phyloP scores from a whole-genome alignment of 164 flowering plant species.

The Macadamia integrifolia region DNA sequence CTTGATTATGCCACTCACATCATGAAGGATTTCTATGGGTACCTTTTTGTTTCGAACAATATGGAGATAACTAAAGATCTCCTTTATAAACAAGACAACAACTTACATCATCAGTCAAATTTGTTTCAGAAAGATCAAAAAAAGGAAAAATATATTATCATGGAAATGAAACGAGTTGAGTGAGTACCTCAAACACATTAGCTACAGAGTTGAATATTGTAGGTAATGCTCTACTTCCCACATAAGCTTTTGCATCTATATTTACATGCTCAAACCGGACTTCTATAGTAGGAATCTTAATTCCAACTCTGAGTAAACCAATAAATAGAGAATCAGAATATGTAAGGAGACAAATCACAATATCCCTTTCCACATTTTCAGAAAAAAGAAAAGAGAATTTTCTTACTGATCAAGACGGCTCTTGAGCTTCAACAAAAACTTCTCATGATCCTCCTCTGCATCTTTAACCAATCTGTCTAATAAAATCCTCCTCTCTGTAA shows the following conservation, averaged over 20 bases:
- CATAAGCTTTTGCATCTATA: slow-evolving; percentile 39
- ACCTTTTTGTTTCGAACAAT: slow-evolving; percentile 42
- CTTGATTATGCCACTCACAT: slow-evolving; percentile 65
- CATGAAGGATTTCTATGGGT: slow-evolving; percentile 43
- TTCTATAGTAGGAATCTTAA: slow-evolving; percentile 25
- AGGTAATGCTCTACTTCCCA: no score
- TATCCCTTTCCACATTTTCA: no score
- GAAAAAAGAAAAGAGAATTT: no score
- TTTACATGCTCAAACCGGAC: slow-evolving; percentile 41
- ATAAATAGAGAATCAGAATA: neutral
- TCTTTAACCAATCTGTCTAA: slow-evolving; percentile 49
- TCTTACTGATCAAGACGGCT: slow-evolving; percentile 52
- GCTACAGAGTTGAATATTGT: slow-evolving; percentile 19
- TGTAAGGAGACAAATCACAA: neutral
- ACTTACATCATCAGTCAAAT: neutral
- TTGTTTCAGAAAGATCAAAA: neutral
- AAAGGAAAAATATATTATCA: neutral
- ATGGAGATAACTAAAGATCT: slow-evolving; percentile 31
- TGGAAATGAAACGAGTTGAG: neutral
- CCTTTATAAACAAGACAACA: slow-evolving; percentile 17
- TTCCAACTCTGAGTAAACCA: slow-evolving; percentile 44
- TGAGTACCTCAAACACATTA: slow-evolving; percentile 36
- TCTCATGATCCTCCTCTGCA: neutral
- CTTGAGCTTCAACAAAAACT: slow-evolving; percentile 57
- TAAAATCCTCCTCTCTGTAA: slow-evolving; percentile 27